phyloP scores from a whole-genome alignment of 2,329 filamentous ascomycete genomes.

The Hypoxylon sp. region DNA sequence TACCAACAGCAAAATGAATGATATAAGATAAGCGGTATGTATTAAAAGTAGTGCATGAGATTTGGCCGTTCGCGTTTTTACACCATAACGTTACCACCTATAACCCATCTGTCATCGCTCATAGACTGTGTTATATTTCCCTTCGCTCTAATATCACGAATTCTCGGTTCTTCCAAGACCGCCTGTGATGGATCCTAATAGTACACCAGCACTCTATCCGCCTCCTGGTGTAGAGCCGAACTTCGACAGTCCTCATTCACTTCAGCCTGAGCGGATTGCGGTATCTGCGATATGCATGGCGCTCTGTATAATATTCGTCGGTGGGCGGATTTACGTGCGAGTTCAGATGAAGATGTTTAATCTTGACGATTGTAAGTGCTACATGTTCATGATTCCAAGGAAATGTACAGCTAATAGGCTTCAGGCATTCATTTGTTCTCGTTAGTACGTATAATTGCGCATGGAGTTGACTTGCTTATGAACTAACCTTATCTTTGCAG shows the following conservation, averaged over 20 bases:
- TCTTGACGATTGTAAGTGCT: constrained; percentile 30
- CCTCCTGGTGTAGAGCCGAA: constrained; percentile 20
- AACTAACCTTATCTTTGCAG: neutral
- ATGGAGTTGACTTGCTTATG: neutral
- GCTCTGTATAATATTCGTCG: constrained; percentile 2
- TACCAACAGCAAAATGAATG: neutral
- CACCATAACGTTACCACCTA: neutral
- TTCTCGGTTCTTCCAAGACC: neutral
- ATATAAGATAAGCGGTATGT: neutral
- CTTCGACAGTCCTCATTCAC: constrained; percentile 12
- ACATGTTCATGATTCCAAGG: neutral
- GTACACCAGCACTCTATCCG: constrained; percentile 11
- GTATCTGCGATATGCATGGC: constrained; percentile 3
- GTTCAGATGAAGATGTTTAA: constrained; percentile 27
- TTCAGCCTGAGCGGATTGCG: constrained; percentile 12
- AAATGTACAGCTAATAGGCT: neutral
- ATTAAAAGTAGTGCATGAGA: too few species aligned
- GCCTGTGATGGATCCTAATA: constrained; percentile 10
- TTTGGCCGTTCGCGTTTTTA: too few species aligned
- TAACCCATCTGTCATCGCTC: neutral
- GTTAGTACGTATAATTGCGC: neutral
- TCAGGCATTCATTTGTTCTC: constrained; percentile 7
- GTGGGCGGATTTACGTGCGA: constrained; percentile 18
- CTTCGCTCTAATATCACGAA: neutral
- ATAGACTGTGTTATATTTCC: neutral